Base-by-base conservation (phyloP, 129 eudicot genomes). In the Tagetes patula region DNA sequence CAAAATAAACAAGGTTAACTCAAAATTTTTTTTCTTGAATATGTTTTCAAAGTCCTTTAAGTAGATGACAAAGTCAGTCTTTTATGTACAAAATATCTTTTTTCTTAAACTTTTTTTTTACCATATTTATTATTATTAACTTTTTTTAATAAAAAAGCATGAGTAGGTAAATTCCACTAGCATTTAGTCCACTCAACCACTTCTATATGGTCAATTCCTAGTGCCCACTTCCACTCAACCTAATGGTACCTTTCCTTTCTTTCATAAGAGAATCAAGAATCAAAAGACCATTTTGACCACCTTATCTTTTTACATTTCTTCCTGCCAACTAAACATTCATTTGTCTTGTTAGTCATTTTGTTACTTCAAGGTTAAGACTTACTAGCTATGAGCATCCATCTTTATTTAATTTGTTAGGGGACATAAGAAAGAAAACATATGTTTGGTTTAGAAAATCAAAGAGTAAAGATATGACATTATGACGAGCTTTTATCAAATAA, bases 141-240 rank as follows among this genome's bases (percentile, higher is more conserved):
- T n/a, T 52, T 20, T 13, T 41, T 41, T 20, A 20, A 20, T 20
- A 5, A 54, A 62, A 47, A 36, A 36, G 48, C 37, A 33, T 36
- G 13, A 48, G 39, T 47, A 38, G 54, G 67, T 43, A 41, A 48
- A 63, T 78, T 78, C 73, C 77, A 71, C 73, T 41, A 48, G 75
- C 72, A 78, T 67, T 36, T 41, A 31, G 60, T 53, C 77, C 78
- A 71, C 82, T 65, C 46, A 67, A 11, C 60, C 56, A 74, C 66
- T 48, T 60, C 30, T 56, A 64, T 50, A 49, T 72, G 71, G 80
- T 80, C 79, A 80, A 74, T 80, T 67, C 50, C 67, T 31, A 74
- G 84, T 80, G 84, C 67, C 80, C 84, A 80, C 76, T 74, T 60
- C 77, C 72, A 74, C 76, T 75, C 72, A 69, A 52, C 63, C 72